Percentiles rank a stretch among this genome's conserved stretches.
These are phyloP conservation scores for Euphorbia lathyris DNA, from an alignment of 345 rosid species.

Conservation along the genomic window DNA sequence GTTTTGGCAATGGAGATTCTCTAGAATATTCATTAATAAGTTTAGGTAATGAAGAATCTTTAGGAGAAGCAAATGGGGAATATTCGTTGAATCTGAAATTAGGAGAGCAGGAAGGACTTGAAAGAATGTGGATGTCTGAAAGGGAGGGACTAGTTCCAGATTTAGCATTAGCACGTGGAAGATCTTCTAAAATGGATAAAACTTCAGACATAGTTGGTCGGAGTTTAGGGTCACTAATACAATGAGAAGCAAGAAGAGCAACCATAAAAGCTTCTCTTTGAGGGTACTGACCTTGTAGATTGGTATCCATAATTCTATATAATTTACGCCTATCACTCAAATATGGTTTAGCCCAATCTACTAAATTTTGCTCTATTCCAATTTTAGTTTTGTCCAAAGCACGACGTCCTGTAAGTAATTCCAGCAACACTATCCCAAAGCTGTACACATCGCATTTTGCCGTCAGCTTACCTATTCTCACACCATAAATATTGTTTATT, in stretches of 20 bases:
- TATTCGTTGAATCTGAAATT: neutral
- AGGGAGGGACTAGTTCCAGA: conserved; percentile 9
- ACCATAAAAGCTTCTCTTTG: conserved; percentile 54
- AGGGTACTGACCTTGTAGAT: conserved; percentile 48
- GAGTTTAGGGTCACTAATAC: conserved; percentile 55
- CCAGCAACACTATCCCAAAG: conserved; percentile 24
- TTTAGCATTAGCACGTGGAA: conserved; percentile 30
- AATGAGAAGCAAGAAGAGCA: conserved; percentile 53
- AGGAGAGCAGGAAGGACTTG: conserved; percentile 19
- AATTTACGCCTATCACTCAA: conserved; percentile 17
- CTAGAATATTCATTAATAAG: neutral
- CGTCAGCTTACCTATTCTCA: conserved; percentile 15
- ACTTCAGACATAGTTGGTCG: conserved; percentile 76
- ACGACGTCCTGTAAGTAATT: conserved; percentile 21
- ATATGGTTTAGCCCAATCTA: conserved; percentile 22
- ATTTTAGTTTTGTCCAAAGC: conserved; percentile 13
- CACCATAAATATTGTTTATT: too few species aligned
- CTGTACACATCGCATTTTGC: conserved; percentile 21
- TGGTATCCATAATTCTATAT: conserved; percentile 19
- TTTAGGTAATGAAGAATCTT: conserved; percentile 13
- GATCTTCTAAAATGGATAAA: conserved; percentile 38
- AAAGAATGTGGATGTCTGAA: neutral
- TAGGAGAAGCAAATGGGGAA: conserved; percentile 18
- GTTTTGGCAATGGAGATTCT: conserved; percentile 18
- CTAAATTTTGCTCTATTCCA: conserved; percentile 16